Evolutionary conservation across 1,284 basidiomycete genomes (phyloP), one percentile per base, ranked within the genome.

Genomic region (Amylostereum areolatum): DNA sequence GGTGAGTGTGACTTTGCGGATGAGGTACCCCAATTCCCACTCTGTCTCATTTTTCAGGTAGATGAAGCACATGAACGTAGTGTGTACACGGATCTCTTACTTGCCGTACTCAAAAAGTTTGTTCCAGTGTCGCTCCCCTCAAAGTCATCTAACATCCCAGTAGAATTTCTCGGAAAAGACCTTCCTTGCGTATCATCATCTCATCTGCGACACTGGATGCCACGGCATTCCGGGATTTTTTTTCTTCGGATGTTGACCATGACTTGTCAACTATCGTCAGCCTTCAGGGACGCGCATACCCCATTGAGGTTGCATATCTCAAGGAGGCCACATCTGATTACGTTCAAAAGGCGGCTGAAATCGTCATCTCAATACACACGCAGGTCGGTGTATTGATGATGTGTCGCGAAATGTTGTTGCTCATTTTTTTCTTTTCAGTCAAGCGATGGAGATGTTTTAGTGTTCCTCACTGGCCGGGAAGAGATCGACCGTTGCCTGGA

Each of bases 31-130:
- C 43, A 48, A 58, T 46, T 24, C 30, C 43, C 18, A 18, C 48
- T 51, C 43, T 44, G 43, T 48, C 12, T 35, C 55, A 37, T 12
- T 7, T 4, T 9, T 10, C 25, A 95, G 92, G 84, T 95, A 46
- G 97, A 99, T 60, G 97, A 99, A 72, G 96, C 93, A 1, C 96
- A 99, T 68, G 97, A 99, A 64, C 77, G 96, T 27, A 94, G 92
- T 52, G 75, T 97, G 24, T 92, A 97, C 59, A 97, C 96, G 1
- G 97, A 99, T 64, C 72, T 99, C 48, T 71, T 99, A 4, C 76
- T 99, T 3, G 96, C 97, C 0, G 73, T 98, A 25, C 68, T 97
- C 37, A 97, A 97, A 74, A 95, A 89, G 93, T 90, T 48, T 33
- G 71, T 60, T 12, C 10, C 25, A 37, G 11, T 25, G 50, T 45